Evolutionary conservation across 1,139 yeast species (phyloP).

Genomic region (Pneumocystis wakefieldiae): DNA sequence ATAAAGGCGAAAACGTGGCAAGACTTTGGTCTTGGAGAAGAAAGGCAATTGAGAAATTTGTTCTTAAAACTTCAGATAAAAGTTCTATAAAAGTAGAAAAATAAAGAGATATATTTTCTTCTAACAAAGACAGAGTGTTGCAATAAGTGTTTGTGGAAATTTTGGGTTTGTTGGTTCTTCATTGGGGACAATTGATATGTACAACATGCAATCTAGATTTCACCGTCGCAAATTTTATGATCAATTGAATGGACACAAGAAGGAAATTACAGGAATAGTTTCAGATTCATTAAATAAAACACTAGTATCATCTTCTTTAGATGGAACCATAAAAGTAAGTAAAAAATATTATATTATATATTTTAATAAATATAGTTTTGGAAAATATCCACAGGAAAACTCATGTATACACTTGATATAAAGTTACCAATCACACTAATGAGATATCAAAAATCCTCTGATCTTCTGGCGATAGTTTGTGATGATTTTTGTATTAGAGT

Average conservation of each 20-base stretch:
- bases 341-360: not conserved
- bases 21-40: constrained; percentile 83
- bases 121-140: constrained; percentile 27
- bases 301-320: constrained; percentile 77
- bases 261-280: constrained; percentile 76
- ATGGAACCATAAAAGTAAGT: constrained; percentile 55
- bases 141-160: constrained; percentile 86
- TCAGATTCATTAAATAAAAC: constrained; percentile 79
- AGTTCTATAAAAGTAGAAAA: constrained; percentile 50
- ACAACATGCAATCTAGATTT: constrained; percentile 80
- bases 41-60: constrained; percentile 67
- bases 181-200: constrained; percentile 73
- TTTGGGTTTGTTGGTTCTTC: constrained; percentile 90
- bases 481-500: constrained; percentile 79
- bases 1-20: constrained; percentile 68
- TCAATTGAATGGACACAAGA: constrained; percentile 34
- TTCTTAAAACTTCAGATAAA: constrained; percentile 56
- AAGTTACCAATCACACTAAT: constrained; percentile 66
- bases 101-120: not conserved
- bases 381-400: constrained; percentile 60
- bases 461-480: constrained; percentile 67
- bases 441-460: constrained; percentile 68
- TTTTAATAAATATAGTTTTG: constrained; percentile 32
- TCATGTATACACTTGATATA: constrained; percentile 51
- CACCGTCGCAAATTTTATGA: constrained; percentile 40